phyloP scores from a whole-genome alignment of 139 green algal species.

The Coelastrella sp. region DNA sequence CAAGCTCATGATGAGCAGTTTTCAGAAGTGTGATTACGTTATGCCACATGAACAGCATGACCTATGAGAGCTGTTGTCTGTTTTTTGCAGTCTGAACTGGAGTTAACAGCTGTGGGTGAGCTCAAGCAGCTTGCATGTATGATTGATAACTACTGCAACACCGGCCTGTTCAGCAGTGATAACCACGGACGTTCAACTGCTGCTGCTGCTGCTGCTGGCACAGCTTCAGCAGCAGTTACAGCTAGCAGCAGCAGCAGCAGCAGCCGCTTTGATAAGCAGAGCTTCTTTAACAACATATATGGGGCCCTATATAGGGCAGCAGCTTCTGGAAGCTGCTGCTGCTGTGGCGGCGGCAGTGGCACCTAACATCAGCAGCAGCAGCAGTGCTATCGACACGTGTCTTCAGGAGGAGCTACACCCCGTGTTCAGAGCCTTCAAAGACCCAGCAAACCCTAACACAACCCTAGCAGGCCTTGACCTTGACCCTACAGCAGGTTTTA shows the following conservation, averaged over 20 bases:
- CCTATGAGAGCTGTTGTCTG: neutral
- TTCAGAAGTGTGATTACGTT: no score
- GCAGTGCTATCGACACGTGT: neutral
- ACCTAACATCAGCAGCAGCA: neutral
- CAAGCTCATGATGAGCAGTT: no score
- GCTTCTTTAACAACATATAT: neutral
- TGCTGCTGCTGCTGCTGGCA: neutral
- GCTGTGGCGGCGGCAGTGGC: neutral
- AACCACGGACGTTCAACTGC: neutral
- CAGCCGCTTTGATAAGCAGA: neutral
- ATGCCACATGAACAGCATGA: no score
- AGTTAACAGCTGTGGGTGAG: neutral
- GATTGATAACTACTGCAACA: neutral
- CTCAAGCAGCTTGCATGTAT: neutral
- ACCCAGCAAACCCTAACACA: neutral
- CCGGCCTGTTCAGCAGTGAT: neutral
- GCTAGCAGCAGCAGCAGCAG: neutral
- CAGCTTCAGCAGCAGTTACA: neutral
- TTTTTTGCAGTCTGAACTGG: neutral
- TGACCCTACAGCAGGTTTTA: constrained; percentile 8
- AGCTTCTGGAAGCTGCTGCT: neutral
- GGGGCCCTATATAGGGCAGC: no score
- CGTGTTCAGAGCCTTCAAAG: neutral
- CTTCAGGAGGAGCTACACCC: neutral
- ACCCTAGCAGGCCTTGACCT: neutral